These are phyloP conservation scores for Sextonia rubra DNA, from an alignment of 164 flowering plant species.

Conservation along the genomic window DNA sequence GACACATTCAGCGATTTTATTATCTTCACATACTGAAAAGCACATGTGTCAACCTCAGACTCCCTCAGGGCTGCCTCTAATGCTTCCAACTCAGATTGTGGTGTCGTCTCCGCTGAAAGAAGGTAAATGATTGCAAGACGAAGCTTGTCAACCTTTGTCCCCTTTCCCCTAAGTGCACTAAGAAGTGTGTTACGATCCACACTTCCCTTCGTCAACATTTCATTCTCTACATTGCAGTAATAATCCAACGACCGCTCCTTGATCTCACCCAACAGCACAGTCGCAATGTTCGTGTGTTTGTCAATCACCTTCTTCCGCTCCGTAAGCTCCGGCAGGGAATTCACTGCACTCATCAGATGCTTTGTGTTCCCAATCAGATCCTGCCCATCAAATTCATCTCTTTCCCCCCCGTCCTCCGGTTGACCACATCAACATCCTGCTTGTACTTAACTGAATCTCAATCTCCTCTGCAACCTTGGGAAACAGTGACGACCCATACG, in stretches of 20 bases:
- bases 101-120: constrained; percentile 64
- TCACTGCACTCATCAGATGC: constrained; percentile 97
- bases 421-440: constrained; percentile 95
- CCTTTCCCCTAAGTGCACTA: constrained; percentile 75
- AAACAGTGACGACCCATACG: constrained; percentile 74
- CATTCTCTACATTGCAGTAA: constrained; percentile 77
- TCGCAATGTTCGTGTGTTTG: constrained; percentile 92
- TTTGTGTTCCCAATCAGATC: constrained; percentile 92
- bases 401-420: constrained; percentile 77
- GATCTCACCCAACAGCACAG: constrained; percentile 81
- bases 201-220: constrained; percentile 78
- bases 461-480: constrained; percentile 97
- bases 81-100: constrained; percentile 69
- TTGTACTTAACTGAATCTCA: constrained; percentile 90
- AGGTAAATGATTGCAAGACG: constrained; percentile 85
- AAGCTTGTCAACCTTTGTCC: constrained; percentile 75
- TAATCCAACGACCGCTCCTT: constrained; percentile 91
- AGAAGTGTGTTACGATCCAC: constrained; percentile 74
- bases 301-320: constrained; percentile 93
- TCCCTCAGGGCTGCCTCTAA: constrained; percentile 90
- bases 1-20: constrained; percentile 85
- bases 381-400: constrained; percentile 82
- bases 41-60: constrained; percentile 81
- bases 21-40: constrained; percentile 93
- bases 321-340: constrained; percentile 91